Evolutionary conservation across 2,329 filamentous ascomycete genomes (phyloP).

Genomic region (Penicillium sclerotigenum): DNA sequence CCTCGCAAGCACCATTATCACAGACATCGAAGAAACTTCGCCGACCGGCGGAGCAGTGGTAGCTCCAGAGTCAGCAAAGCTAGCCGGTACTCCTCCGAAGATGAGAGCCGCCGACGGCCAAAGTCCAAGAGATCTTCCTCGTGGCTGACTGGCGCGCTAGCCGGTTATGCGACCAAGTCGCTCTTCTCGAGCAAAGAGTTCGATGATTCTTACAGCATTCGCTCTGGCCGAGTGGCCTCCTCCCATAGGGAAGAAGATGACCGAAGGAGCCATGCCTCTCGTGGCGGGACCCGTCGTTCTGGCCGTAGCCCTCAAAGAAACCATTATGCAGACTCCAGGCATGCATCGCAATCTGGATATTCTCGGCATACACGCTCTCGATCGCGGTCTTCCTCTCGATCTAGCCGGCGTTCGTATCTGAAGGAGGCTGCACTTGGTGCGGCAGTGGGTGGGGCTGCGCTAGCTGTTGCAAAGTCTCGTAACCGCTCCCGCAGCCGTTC

Average conservation of each 20-base stretch:
- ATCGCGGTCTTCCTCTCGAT: conserved; percentile 41
- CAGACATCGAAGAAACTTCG: conserved; percentile 41
- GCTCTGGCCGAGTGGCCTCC: conserved; percentile 47
- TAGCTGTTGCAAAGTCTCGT: conserved; percentile 26
- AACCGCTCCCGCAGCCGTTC: conserved; percentile 36
- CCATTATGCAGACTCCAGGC: conserved; percentile 29
- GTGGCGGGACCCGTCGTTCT: conserved; percentile 37
- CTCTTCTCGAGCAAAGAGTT: conserved; percentile 55
- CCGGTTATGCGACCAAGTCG: conserved; percentile 55
- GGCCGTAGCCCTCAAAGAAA: conserved; percentile 35
- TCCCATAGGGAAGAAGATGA: conserved; percentile 30
- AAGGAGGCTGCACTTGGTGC: conserved; percentile 40
- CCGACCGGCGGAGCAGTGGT: conserved; percentile 44
- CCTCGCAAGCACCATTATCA: conserved; percentile 60
- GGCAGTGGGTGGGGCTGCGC: conserved; percentile 31
- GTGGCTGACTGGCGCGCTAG: conserved; percentile 54
- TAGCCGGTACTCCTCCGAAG: conserved; percentile 56
- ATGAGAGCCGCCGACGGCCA: conserved; percentile 46
- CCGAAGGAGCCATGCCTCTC: conserved; percentile 45
- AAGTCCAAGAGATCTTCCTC: conserved; percentile 45
- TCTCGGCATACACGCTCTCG: conserved; percentile 40
- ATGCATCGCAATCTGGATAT: conserved; percentile 15
- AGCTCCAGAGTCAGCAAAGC: conserved; percentile 55
- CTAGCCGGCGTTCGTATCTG: conserved; percentile 27
- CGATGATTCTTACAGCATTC: conserved; percentile 59